Conservation (phyloP, 2,329 filamentous ascomycete species). For the Colletotrichum limetticola region DNA sequence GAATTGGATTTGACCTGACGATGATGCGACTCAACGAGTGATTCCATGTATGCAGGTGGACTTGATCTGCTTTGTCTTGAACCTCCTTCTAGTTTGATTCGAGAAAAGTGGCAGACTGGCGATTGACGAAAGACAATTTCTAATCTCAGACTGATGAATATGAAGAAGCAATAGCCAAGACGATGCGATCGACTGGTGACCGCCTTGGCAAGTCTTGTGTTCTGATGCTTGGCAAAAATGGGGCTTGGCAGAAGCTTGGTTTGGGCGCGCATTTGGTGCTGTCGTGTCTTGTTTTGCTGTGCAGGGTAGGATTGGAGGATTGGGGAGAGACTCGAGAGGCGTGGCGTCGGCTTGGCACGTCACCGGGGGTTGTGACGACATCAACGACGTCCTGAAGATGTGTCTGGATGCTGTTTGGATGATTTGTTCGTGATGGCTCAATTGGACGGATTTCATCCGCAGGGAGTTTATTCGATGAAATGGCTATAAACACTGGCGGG, state of each 20-base stretch:
- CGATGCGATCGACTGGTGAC: slow-evolving; percentile 10
- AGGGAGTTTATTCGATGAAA: background rate
- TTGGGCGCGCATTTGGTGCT: background rate
- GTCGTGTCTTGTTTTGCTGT: background rate
- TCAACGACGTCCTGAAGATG: background rate
- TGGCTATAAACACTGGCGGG: background rate
- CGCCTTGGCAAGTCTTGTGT: slow-evolving; percentile 9
- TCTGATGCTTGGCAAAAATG: background rate
- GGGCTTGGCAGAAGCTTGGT: slow-evolving; percentile 35
- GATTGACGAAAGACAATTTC: background rate
- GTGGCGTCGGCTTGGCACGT: slow-evolving; percentile 33
- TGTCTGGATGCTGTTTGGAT: background rate
- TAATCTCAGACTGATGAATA: background rate
- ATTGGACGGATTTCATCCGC: background rate
- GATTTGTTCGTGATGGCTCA: background rate
- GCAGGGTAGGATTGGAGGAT: background rate
- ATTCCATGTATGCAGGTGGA: background rate
- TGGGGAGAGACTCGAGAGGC: background rate
- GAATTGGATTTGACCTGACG: background rate
- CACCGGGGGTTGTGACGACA: slow-evolving; percentile 27
- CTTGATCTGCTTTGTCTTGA: background rate
- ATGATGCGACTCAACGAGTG: background rate
- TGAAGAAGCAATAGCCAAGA: slow-evolving; percentile 19
- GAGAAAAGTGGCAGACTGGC: background rate
- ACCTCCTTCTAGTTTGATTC: background rate